These are phyloP conservation scores for Lentinula novae-zelandiae DNA, from an alignment of 1,284 basidiomycete genomes.

Conservation along the genomic window DNA sequence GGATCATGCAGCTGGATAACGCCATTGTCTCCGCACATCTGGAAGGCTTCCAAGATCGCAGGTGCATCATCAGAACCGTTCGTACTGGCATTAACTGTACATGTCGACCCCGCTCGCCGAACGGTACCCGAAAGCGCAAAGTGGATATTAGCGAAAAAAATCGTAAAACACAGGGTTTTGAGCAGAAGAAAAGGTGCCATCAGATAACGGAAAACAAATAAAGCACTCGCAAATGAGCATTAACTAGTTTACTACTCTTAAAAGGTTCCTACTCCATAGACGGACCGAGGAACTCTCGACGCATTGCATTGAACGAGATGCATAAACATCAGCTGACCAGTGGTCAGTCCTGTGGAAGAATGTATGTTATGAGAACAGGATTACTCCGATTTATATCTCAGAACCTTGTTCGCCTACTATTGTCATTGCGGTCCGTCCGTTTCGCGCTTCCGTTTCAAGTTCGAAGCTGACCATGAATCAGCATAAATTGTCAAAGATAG, in stretches of 20 bases:
- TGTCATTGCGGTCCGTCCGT: background rate
- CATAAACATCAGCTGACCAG: no score
- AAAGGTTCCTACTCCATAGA: background rate
- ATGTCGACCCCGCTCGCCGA: constrained; percentile 15
- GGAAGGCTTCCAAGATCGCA: constrained; percentile 26
- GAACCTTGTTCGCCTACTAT: no score
- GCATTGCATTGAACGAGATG: no score
- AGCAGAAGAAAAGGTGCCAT: background rate
- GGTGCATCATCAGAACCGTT: constrained; percentile 29
- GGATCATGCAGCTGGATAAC: constrained; percentile 22
- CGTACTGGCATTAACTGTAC: constrained; percentile 21
- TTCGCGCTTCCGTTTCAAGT: background rate
- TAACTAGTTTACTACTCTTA: background rate
- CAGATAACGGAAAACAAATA: no score
- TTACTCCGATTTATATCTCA: no score
- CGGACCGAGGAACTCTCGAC: background rate
- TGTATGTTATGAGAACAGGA: no score
- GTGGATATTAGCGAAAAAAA: background rate
- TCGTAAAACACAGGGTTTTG: background rate
- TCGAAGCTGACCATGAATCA: background rate
- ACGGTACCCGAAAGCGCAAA: background rate
- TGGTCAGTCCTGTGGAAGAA: no score
- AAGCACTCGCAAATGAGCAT: background rate
- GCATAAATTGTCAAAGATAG: background rate
- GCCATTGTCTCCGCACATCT: constrained; percentile 22